These are phyloP conservation scores for Pontederia paniculata DNA, from an alignment of 176 grass and related monocot genomes.

Conservation along the genomic window DNA sequence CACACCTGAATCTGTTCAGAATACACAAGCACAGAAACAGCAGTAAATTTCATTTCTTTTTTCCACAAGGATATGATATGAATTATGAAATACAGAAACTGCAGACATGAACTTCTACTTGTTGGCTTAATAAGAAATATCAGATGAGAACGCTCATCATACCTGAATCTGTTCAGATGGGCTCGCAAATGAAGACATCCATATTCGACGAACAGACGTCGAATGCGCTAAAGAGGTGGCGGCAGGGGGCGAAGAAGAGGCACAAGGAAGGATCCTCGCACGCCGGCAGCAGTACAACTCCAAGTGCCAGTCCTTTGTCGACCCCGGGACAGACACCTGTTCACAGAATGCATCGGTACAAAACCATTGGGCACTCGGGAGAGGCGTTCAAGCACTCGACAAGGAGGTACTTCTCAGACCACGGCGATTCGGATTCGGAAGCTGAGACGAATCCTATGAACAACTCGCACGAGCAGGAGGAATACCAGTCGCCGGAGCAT, in stretches of 20 bases:
- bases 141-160: too few species aligned
- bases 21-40: too few species aligned
- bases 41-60: too few species aligned
- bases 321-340: neutral
- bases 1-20: too few species aligned
- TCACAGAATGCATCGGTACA: neutral
- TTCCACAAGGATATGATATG: too few species aligned
- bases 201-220: slow-evolving; percentile 6
- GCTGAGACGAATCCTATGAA: neutral
- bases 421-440: neutral
- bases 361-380: neutral
- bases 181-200: slow-evolving; percentile 3
- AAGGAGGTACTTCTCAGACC: neutral
- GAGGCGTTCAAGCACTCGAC: neutral
- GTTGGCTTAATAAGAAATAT: too few species aligned
- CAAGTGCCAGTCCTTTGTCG: neutral
- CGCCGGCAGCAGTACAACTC: neutral
- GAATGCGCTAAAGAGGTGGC: slow-evolving; percentile 7
- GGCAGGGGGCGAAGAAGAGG: neutral
- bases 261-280: neutral
- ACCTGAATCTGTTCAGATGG: slow-evolving; percentile 2
- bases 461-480: too few species aligned
- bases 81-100: too few species aligned
- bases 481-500: too few species aligned
- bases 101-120: too few species aligned